Percentiles rank a stretch among this genome's conserved stretches.
Conservation (phyloP, 2,329 filamentous ascomycete species). For the Hymenoscyphus repandus region DNA sequence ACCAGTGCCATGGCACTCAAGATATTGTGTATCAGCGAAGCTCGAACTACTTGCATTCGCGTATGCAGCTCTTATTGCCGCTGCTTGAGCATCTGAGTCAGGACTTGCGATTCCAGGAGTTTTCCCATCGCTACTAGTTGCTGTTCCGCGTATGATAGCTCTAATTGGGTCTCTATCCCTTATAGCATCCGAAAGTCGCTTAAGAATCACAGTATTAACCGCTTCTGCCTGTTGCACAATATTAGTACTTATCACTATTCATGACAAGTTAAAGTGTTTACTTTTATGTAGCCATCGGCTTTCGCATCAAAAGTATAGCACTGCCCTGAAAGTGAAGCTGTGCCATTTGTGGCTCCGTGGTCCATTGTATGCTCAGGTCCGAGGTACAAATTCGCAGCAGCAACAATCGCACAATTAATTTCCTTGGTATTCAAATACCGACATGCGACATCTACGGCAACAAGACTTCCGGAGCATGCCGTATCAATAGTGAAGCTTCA, state of each 20-base stretch:
- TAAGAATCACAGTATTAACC: conserved; percentile 33
- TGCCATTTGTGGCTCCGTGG: not conserved
- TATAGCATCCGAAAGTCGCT: conserved; percentile 37
- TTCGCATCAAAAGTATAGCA: conserved; percentile 18
- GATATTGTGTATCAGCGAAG: conserved; percentile 14
- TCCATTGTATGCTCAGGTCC: not conserved
- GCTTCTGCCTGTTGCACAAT: no score
- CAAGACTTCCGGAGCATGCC: conserved; percentile 45
- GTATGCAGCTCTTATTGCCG: conserved; percentile 9
- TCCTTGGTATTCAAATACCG: conserved; percentile 43
- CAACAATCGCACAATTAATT: conserved; percentile 29
- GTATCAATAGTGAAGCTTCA: conserved; percentile 47
- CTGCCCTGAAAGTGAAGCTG: conserved; percentile 3
- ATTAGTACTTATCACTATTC: no score
- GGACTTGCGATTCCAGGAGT: conserved; percentile 42
- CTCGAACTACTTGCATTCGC: not conserved
- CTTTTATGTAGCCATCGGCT: conserved; percentile 38
- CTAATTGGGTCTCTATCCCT: conserved; percentile 38
- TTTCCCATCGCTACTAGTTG: conserved; percentile 39
- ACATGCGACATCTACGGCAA: conserved; percentile 45
- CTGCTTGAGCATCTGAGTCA: conserved; percentile 37
- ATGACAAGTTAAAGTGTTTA: conserved; percentile 14
- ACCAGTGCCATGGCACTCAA: conserved; percentile 18
- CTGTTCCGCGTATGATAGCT: conserved; percentile 37
- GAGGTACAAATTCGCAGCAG: conserved; percentile 23